Evolutionary conservation across 768 basidiomycete genomes (phyloP), one percentile per base, ranked within the genome.

Genomic region (Psilocybe sp.): DNA sequence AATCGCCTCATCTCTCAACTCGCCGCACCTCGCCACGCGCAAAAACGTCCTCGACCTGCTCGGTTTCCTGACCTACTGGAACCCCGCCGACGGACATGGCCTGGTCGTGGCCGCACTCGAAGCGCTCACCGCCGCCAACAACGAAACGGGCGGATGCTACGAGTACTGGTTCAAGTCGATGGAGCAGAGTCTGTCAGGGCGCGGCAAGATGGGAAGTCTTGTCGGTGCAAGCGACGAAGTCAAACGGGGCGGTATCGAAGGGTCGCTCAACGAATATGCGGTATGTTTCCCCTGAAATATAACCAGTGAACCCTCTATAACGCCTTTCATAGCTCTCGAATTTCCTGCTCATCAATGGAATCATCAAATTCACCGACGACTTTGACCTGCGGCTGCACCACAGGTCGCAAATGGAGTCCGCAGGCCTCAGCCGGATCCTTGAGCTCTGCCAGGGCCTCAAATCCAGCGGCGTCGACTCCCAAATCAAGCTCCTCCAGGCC

Each of bases 161-260:
- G 85, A 84, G 53, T 93, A 82, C 59, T 98, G 93, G 95, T 90
- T 98, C 63, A 86, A 84, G 57, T 86, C 85, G 0, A 72, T 96
- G 55, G 88, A 92, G 56, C 69, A 71, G 20, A 81, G 81, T 2
- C 75, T 98, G 14, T 78, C 83, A 41, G 95, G 94, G 2, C 74
- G 93, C 49, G 96, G 96, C 1, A 88, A 85, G 65, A 94, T 98
- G 92, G 96, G 96, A 1, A 97, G 90, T 63, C 67, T 90, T 36
- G 96, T 99, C 7, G 97, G 97, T 0, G 92, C 93, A 18, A 96
- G 94, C 58, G 91, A 95, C 12, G 94, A 98, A 57, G 80, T 95
- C 48, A 80, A 79, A 66, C 83, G 80, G 52, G 81, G 79, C 40
- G 82, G 85, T 36, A 64, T 81, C 15, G 86, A 89, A 51, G 80